A percentile compares a stretch with the other conserved stretches of the same genome.
Conservation (phyloP, 2,329 filamentous ascomycete genomes). For the Cercospora zeina region DNA sequence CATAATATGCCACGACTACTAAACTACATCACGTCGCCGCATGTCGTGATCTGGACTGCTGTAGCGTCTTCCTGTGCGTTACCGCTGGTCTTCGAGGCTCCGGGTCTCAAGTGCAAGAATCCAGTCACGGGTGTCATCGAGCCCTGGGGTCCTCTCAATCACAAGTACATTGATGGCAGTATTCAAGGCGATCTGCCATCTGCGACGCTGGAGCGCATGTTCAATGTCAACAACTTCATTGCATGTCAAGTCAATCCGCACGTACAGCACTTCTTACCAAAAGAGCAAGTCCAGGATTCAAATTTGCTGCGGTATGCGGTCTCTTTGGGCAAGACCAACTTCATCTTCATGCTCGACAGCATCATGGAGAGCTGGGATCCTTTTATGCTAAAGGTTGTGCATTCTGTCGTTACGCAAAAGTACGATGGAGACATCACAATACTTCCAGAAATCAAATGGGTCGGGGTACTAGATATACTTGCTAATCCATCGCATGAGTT, state of each 20-base stretch:
- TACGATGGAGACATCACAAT: constrained; percentile 97
- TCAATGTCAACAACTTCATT: constrained; percentile 98
- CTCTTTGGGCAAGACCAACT: constrained; percentile 17
- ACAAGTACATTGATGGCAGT: constrained; percentile 90
- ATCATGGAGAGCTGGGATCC: constrained; percentile 26
- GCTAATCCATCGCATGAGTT: constrained; percentile 84
- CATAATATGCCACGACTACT: constrained; percentile 84
- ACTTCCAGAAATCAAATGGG: constrained; percentile 72
- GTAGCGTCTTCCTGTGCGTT: constrained; percentile 95
- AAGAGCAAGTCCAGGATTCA: constrained; percentile 65
- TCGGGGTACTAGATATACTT: constrained; percentile 73
- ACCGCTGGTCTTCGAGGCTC: constrained; percentile 78
- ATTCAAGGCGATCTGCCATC: constrained; percentile 94
- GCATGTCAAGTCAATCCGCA: constrained; percentile 97
- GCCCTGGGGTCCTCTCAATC: constrained; percentile 82
- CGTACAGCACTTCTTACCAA: constrained; percentile 70
- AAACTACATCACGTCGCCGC: constrained; percentile 90
- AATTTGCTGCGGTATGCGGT: constrained; percentile 26
- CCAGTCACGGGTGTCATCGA: constrained; percentile 69
- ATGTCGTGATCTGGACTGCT: constrained; percentile 94
- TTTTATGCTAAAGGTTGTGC: constrained; percentile 51
- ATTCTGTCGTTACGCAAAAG: constrained; percentile 79
- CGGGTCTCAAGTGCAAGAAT: constrained; percentile 79
- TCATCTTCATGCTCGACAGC: constrained; percentile 25
- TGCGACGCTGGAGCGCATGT: constrained; percentile 86